Conservation (phyloP, 495 filamentous ascomycete species). For the Daldinia concentrica region DNA sequence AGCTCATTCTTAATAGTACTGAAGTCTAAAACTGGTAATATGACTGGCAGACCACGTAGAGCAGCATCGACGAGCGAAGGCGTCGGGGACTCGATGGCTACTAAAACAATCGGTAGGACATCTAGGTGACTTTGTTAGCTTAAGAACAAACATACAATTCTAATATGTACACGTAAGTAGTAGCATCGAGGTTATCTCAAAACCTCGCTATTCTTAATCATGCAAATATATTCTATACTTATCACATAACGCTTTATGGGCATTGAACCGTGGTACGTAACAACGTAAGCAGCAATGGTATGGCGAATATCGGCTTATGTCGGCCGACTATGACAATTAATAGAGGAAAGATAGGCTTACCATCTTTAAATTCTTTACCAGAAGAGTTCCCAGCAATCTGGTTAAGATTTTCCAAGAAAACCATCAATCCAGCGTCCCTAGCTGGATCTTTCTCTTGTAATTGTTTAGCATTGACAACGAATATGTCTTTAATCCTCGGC, state of each 20-base stretch:
- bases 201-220: not conserved
- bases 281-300: not conserved
- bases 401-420: conserved; percentile 82
- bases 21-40: conserved; percentile 89
- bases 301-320: not conserved
- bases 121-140: conserved; percentile 59
- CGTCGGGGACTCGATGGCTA: conserved; percentile 86
- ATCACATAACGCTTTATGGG: not conserved
- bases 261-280: not conserved
- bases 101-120: conserved; percentile 82
- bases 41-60: conserved; percentile 73
- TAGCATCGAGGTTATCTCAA: not conserved
- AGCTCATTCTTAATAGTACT: conserved; percentile 95
- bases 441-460: conserved; percentile 77
- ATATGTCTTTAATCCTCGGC: conserved; percentile 83
- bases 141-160: not conserved
- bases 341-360: conserved; percentile 54
- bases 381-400: conserved; percentile 80
- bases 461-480: conserved; percentile 65
- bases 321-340: not conserved
- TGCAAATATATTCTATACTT: not conserved
- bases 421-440: conserved; percentile 89
- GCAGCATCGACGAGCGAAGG: conserved; percentile 88
- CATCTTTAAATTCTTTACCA: conserved; percentile 93
- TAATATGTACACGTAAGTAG: not conserved